These are phyloP conservation scores for Posidonia oceanica DNA, from an alignment of 116 monocot species.

Conservation along the genomic window DNA sequence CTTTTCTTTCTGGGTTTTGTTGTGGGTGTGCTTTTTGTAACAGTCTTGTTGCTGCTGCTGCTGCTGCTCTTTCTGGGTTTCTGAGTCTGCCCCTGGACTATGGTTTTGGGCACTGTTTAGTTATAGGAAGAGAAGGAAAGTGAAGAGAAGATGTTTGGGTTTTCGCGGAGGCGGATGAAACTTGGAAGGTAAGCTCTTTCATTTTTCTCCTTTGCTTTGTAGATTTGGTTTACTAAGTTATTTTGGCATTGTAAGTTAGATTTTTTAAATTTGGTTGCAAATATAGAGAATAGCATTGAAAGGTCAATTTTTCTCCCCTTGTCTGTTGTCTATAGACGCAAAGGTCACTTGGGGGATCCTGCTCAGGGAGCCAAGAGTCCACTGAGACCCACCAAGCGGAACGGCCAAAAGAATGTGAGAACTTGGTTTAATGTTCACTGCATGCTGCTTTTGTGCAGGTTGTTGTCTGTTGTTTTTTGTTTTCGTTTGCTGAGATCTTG, in stretches of 20 bases:
- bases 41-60: too few species aligned
- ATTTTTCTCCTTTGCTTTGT: background rate
- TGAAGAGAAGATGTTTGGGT: constrained; percentile 53
- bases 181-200: constrained; percentile 44
- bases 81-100: too few species aligned
- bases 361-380: constrained; percentile 57
- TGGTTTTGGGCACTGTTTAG: too few species aligned
- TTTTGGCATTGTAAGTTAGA: background rate
- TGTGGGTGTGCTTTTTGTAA: too few species aligned
- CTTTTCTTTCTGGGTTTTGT: too few species aligned
- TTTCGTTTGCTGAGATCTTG: constrained; percentile 1
- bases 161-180: constrained; percentile 68
- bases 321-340: constrained; percentile 31
- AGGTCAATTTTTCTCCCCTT: background rate
- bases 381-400: constrained; percentile 34
- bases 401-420: constrained; percentile 44
- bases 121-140: background rate
- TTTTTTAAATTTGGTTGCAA: background rate
- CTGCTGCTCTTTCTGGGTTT: too few species aligned
- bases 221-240: background rate
- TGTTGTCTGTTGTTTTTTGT: background rate
- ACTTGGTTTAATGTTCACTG: background rate
- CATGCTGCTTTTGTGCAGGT: background rate
- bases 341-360: constrained; percentile 57
- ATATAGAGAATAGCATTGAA: background rate